phyloP scores from a whole-genome alignment of 148 eudicot species.

The Nepenthes gracilis region DNA sequence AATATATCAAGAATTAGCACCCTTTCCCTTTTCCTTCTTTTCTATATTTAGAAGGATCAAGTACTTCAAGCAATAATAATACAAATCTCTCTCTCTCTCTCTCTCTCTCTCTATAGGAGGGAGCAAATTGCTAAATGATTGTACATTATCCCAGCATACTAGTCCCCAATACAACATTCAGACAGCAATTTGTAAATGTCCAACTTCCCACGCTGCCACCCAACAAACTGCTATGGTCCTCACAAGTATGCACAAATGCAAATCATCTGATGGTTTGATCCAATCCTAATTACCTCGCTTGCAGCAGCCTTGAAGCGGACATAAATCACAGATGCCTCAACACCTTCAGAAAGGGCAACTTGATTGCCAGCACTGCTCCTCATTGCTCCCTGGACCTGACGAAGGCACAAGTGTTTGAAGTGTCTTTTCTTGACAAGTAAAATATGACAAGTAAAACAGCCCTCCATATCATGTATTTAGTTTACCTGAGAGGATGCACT shows the following conservation, averaged over 20 bases:
- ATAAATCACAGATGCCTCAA: conserved; percentile 89
- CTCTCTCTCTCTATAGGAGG: too few relatives aligned
- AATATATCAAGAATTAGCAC: conserved; percentile 5
- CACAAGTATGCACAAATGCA: not conserved
- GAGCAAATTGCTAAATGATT: too few relatives aligned
- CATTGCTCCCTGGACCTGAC: conserved; percentile 74
- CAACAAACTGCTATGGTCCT: too few relatives aligned
- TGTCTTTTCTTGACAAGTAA: conserved; percentile 1
- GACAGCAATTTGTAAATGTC: too few relatives aligned
- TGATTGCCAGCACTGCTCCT: conserved; percentile 53
- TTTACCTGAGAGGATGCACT: conserved; percentile 84
- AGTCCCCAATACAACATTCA: too few relatives aligned
- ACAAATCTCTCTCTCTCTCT: too few relatives aligned
- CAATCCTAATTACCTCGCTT: conserved; percentile 62
- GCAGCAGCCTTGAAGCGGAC: conserved; percentile 98
- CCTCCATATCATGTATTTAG: not conserved
- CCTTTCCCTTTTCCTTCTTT: conserved; percentile 1
- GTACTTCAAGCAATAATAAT: too few relatives aligned
- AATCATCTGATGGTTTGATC: not conserved
- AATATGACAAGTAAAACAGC: not conserved
- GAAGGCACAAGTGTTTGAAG: conserved; percentile 10
- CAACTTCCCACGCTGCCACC: too few relatives aligned
- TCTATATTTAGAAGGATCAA: too few relatives aligned
- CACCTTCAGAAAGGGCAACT: conserved; percentile 75
- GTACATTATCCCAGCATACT: too few relatives aligned